Evolutionary conservation across 2,329 filamentous ascomycete species (phyloP), one percentile per base, ranked within the genome.

Genomic region (Chaetothyriales sp.): DNA sequence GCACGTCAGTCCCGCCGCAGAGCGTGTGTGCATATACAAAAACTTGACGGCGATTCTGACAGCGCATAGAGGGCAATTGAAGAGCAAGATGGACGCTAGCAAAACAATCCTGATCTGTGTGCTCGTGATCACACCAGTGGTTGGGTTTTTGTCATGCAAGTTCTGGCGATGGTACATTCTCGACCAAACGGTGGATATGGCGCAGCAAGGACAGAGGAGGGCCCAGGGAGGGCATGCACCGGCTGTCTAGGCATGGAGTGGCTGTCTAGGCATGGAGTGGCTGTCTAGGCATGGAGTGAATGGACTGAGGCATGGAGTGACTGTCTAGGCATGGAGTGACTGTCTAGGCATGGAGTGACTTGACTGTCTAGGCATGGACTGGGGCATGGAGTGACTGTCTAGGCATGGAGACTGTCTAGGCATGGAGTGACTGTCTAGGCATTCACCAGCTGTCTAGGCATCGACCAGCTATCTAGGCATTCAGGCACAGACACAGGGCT

Each of bases 101-200:
- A 49, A 61, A 40, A 50, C 49, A 4, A 60, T 65, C 43, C 49
- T 63, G 29, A 37, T 65, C 22, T 57, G 62, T 51, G 57, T 65
- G 40, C 6, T 62, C 18, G 48, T 61, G 10, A 51, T 64, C 28
- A 56, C 51, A 10, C 59, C 61, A 2, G 13, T 60, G 22, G 55
- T 62, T 33, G 51, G 51, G 8, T 60, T 56, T 46, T 20, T 48
- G 15, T 43, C 58, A 15, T 64, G 60, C 58, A 60, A 56, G 51
- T 46, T 61, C 37, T 59, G 56, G 29, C 48, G 43, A 33, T 61
- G 57, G 15, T 49, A 58, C 19, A 28, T 54, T 5, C 44, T 58
- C 9, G 60, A 57, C 33, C 51, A 59, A 33, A 51, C 60, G 19
- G n/a, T 58, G 46, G 54, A 55, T 8, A 56, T 58, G 47, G 47